Evolutionary conservation across 2,329 filamentous ascomycete genomes (phyloP), one percentile per base, ranked within the genome.

Genomic region (Calcarisporium arbuscula): DNA sequence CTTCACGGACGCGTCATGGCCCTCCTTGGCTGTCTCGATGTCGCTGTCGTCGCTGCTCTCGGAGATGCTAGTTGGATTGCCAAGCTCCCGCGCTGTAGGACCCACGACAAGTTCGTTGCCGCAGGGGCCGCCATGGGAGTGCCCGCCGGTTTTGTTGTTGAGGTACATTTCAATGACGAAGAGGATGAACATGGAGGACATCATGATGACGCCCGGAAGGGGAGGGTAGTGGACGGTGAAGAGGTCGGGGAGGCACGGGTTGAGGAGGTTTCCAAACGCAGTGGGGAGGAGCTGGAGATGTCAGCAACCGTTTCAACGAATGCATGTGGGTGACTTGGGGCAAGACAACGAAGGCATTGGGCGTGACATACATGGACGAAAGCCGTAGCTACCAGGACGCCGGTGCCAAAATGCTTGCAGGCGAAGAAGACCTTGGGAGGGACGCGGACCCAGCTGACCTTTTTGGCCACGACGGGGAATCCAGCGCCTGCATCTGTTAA

Each of bases 381-480:
- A 4, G 81, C 81, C 3, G 81, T 85, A 18, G 81, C 80, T 38
- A 85, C 73, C 23, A 85, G 64, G 14, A 85, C 81, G 41, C 81
- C 81, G 1, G 81, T 85, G 52, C 81, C 77, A 43, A 82, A 81
- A 47, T 79, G 74, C 46, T 79, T 79, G 57, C 72, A 77, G 36
- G 73, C 69, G 50, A 79, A 79, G 54, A 79, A 77, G 20, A 74
- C 50, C 43, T 64, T 68, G 2, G 68, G 60, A 0, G 73, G 72
- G 8, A 77, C 70, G 54, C 72, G 75, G 49, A 79, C 57, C 68
- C 70, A 73, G 35, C 57, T 68, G 45, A 78, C 57, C 53, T 75
- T 77, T 56, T 70, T 72, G 4, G 67, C 67, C 5, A 64, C 60
- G 7, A 73, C 68, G 5, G 70, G 70, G 38, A 73, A 73, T 3